Percentiles rank a stretch among this genome's conserved stretches.
Evolutionary conservation across 2,329 filamentous ascomycete genomes (phyloP).

Genomic region (Cytospora leucostoma): DNA sequence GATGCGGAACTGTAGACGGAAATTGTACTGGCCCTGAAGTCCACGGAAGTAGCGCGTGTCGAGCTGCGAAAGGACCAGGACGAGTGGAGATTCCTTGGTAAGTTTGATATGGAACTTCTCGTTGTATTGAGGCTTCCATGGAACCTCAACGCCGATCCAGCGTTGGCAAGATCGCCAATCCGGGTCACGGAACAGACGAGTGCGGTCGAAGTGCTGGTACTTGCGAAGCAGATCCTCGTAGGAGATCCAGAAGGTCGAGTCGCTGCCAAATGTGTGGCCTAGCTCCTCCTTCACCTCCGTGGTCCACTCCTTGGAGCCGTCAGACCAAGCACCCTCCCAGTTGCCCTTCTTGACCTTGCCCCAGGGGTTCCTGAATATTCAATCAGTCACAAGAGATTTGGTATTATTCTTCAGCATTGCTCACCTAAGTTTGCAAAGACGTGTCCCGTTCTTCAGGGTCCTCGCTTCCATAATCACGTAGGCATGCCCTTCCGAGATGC

Average conservation of each 20-base stretch:
- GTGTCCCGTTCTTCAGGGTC: slow-evolving; percentile 58
- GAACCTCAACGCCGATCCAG: slow-evolving; percentile 48
- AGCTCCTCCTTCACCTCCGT: slow-evolving; percentile 74
- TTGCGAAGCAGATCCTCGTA: slow-evolving; percentile 61
- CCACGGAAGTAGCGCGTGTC: slow-evolving; percentile 60
- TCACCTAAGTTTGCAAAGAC: slow-evolving; percentile 61
- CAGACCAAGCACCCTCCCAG: slow-evolving; percentile 79
- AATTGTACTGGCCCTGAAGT: slow-evolving; percentile 57
- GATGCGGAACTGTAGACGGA: slow-evolving; percentile 55
- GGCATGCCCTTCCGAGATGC: slow-evolving; percentile 60
- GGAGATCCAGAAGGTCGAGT: slow-evolving; percentile 66
- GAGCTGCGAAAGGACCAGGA: slow-evolving; percentile 59
- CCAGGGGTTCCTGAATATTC: slow-evolving; percentile 67
- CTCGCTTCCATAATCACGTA: slow-evolving; percentile 60
- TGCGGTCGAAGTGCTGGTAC: slow-evolving; percentile 60
- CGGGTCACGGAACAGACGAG: slow-evolving; percentile 54
- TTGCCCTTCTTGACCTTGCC: slow-evolving; percentile 74
- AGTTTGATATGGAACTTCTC: slow-evolving; percentile 57
- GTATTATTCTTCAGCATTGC: not conserved
- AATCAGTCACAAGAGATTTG: not conserved
- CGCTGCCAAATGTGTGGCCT: slow-evolving; percentile 73
- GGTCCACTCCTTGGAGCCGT: slow-evolving; percentile 84
- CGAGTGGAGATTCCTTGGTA: slow-evolving; percentile 50
- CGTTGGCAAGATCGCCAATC: slow-evolving; percentile 56
- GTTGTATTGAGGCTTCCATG: slow-evolving; percentile 58